Conservation (phyloP, 352 stramenopile genomes). For the Blastocystis sp. region DNA sequence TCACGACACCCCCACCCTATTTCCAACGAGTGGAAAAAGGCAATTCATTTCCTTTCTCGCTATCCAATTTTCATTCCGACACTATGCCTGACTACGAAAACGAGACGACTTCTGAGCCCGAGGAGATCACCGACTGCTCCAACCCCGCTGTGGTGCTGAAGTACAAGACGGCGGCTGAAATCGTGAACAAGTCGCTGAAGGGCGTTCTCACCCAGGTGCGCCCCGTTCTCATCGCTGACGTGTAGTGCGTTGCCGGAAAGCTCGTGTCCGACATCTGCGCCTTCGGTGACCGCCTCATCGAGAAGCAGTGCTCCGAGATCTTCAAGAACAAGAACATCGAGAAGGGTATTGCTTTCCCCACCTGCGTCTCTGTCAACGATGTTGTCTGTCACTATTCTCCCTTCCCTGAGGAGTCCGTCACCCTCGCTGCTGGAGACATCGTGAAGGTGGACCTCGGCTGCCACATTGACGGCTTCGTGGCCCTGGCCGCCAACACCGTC, state of each 20-base stretch:
- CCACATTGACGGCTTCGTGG: constrained; percentile 99
- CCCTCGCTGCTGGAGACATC: constrained; percentile 81
- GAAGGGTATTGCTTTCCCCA: constrained; percentile 97
- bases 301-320: constrained; percentile 79
- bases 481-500: constrained; percentile 92
- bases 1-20: too few species aligned
- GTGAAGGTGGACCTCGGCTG: constrained; percentile 94
- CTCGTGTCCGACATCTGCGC: constrained; percentile 71
- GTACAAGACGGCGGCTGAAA: constrained; percentile 95
- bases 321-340: constrained; percentile 95
- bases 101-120: constrained; percentile 75
- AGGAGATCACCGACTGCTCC: constrained; percentile 80
- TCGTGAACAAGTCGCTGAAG: constrained; percentile 92
- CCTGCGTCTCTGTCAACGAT: constrained; percentile 97
- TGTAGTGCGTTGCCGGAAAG: constrained; percentile 61
- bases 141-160: constrained; percentile 88
- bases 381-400: constrained; percentile 96
- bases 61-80: too few species aligned
- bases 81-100: constrained; percentile 75
- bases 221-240: not conserved
- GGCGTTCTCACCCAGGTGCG: constrained; percentile 87
- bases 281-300: constrained; percentile 78
- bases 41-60: too few species aligned
- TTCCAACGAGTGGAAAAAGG: too few species aligned
- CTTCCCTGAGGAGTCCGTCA: constrained; percentile 83